Conservation (phyloP, 345 rosid species). For the Melaleuca quinquenervia region DNA sequence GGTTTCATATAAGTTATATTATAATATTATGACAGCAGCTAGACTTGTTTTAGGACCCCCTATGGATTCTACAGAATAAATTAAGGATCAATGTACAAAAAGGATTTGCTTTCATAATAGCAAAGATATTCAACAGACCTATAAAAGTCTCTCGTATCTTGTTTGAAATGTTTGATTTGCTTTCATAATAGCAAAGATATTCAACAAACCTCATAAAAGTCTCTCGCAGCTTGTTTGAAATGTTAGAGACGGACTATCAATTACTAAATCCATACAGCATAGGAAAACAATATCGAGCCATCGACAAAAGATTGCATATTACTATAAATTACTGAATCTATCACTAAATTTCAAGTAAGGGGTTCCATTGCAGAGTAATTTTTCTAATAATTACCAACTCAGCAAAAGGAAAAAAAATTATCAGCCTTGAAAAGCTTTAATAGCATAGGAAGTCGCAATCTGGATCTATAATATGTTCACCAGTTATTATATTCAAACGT, state of each 20-base stretch:
- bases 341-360: neutral
- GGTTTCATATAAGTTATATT: too few species aligned
- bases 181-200: too few species aligned
- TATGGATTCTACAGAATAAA: neutral
- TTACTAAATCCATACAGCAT: too few species aligned
- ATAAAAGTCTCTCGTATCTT: neutral
- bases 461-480: neutral
- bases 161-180: too few species aligned
- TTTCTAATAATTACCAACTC: neutral
- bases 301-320: neutral
- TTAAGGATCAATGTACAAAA: neutral
- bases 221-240: too few species aligned
- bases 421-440: neutral
- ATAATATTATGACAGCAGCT: too few species aligned
- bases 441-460: neutral
- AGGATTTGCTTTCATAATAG: neutral
- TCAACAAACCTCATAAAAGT: too few species aligned
- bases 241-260: neutral
- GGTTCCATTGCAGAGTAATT: neutral
- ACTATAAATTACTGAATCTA: neutral
- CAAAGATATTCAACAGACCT: too few species aligned
- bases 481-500: neutral
- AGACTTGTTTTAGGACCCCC: too few species aligned
- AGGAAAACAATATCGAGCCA: neutral
- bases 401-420: neutral